Conservation (phyloP, 768 basidiomycete genomes). For the Leccinum subgranulosum region DNA sequence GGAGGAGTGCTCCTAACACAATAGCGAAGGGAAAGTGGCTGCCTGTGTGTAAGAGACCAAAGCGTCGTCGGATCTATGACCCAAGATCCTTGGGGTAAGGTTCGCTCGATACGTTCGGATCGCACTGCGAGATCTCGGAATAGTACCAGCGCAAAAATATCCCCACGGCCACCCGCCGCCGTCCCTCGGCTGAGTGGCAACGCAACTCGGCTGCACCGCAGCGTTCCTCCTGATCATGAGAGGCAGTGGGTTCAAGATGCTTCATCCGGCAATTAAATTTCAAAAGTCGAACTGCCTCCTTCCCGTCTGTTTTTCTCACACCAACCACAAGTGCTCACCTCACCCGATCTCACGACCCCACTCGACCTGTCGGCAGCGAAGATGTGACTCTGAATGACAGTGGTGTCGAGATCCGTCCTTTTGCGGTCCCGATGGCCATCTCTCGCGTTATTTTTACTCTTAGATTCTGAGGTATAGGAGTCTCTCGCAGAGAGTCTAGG, state of each 20-base stretch:
- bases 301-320: background rate
- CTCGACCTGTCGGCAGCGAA: background rate
- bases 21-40: background rate
- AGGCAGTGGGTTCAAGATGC: constrained; percentile 9
- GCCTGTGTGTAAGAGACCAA: constrained; percentile 1
- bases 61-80: constrained; percentile 17
- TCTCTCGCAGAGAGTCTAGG: background rate
- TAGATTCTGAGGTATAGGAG: background rate
- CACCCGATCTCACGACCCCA: background rate
- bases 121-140: constrained; percentile 18
- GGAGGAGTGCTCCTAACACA: background rate
- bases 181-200: constrained; percentile 7
- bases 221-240: background rate
- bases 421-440: background rate
- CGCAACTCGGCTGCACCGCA: constrained; percentile 10
- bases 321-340: background rate
- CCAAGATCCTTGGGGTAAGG: constrained; percentile 11
- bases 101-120: constrained; percentile 5
- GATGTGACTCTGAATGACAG: background rate
- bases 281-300: background rate
- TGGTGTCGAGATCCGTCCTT: background rate
- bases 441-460: background rate
- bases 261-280: background rate
- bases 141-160: constrained; percentile 1
- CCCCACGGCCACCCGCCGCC: constrained; percentile 10